Conservation (phyloP, 1,139 yeast species). For the Wickerhamomyces sp. region DNA sequence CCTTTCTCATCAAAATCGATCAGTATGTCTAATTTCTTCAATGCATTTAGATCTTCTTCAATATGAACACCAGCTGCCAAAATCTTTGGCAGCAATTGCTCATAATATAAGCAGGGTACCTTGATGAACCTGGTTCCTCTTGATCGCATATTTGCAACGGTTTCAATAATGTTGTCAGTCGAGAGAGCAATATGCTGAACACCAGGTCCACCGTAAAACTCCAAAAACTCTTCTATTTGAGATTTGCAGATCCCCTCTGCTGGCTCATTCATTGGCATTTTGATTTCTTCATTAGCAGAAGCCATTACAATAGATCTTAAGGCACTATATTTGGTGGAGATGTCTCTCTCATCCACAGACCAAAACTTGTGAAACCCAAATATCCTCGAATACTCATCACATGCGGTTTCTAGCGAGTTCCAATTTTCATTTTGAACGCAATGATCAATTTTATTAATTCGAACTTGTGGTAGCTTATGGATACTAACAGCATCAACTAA, state of each 20-base stretch:
- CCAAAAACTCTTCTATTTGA: constrained; percentile 79
- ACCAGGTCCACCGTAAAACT: constrained; percentile 75
- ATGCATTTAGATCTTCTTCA: constrained; percentile 43
- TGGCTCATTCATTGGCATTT: constrained; percentile 85
- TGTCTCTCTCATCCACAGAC: constrained; percentile 77
- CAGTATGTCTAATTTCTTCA: constrained; percentile 49
- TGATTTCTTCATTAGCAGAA: constrained; percentile 56
- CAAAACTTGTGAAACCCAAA: constrained; percentile 77
- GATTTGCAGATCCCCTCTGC: constrained; percentile 61
- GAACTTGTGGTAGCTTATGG: constrained; percentile 32
- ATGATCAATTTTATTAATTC: constrained; percentile 55
- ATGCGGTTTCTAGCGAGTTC: constrained; percentile 57
- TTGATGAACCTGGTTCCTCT: constrained; percentile 70
- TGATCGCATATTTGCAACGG: constrained; percentile 48
- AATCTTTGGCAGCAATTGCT: constrained; percentile 41
- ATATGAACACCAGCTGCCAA: constrained; percentile 36
- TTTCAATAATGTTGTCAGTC: constrained; percentile 53
- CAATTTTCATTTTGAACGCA: constrained; percentile 77
- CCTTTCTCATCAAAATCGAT: constrained; percentile 73
- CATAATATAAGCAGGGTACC: constrained; percentile 55
- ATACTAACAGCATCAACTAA: constrained; percentile 1
- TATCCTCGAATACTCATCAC: constrained; percentile 52
- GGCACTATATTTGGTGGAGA: constrained; percentile 66
- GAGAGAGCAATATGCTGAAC: constrained; percentile 75
- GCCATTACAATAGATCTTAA: constrained; percentile 76